Percentiles rank a stretch among this genome's conserved stretches.
These are phyloP conservation scores for Citropsis articulata DNA, from an alignment of 345 rosid genomes.

Conservation along the genomic window DNA sequence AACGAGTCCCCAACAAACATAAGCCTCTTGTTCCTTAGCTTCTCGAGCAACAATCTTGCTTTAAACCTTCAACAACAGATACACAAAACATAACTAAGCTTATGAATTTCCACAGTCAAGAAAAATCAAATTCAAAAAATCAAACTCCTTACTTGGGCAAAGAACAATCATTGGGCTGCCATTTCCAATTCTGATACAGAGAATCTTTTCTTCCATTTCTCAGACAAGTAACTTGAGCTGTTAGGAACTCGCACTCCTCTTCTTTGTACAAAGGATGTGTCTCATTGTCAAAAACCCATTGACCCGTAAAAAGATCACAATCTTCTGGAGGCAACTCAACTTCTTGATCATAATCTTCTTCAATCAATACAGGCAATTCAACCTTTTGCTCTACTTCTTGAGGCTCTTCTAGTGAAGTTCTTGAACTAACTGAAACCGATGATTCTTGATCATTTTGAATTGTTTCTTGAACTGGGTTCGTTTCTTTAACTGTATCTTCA, in stretches of 20 bases:
- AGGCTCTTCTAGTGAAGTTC: constrained; percentile 34
- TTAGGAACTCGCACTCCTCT: constrained; percentile 74
- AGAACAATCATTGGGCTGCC: constrained; percentile 89
- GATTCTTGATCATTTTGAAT: constrained; percentile 22
- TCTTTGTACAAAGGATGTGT: constrained; percentile 77
- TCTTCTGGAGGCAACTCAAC: constrained; percentile 72
- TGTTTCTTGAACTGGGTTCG: constrained; percentile 37
- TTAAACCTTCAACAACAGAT: constrained; percentile 47
- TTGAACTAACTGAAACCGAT: constrained; percentile 21
- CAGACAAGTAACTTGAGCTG: constrained; percentile 83
- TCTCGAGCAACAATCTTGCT: constrained; percentile 64
- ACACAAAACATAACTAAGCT: not conserved
- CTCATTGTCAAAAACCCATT: constrained; percentile 71
- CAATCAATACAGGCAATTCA: constrained; percentile 18
- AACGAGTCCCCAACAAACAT: constrained; percentile 98
- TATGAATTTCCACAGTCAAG: not conserved
- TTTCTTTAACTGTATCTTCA: constrained; percentile 26
- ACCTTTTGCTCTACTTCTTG: constrained; percentile 33
- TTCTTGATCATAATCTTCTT: constrained; percentile 47
- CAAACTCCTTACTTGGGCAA: constrained; percentile 55
- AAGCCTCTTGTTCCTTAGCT: constrained; percentile 87
- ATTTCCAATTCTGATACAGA: constrained; percentile 85
- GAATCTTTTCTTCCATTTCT: constrained; percentile 92
- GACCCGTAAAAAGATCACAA: constrained; percentile 82
- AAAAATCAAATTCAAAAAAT: constrained; percentile 6